Evolutionary conservation across 208 protist genomes (phyloP).

Genomic region (Acanthamoeba royreba): DNA sequence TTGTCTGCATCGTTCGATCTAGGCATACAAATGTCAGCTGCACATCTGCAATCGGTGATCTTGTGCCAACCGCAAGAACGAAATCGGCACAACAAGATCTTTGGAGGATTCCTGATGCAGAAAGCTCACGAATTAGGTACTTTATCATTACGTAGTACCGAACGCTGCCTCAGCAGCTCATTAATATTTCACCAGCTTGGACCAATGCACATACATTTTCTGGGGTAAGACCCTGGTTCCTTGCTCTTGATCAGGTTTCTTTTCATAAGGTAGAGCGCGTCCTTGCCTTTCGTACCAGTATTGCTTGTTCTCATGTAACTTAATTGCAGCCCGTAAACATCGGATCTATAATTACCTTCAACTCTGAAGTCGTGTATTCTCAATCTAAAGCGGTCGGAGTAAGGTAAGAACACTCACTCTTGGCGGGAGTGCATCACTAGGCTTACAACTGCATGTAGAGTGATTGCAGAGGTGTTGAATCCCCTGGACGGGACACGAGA

Average conservation of each 20-base stretch:
- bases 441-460: background rate
- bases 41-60: conserved; percentile 10
- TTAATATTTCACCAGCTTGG: background rate
- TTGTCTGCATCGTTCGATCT: no score
- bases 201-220: conserved; percentile 14
- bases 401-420: background rate
- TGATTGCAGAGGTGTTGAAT: conserved; percentile 55
- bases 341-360: conserved; percentile 47
- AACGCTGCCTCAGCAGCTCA: no score
- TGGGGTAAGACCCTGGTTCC: conserved; percentile 37
- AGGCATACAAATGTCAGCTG: background rate
- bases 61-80: conserved; percentile 44
- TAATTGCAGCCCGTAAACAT: conserved; percentile 39
- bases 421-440: background rate
- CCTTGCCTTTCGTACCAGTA: background rate
- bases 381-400: conserved; percentile 1
- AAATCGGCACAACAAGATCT: conserved; percentile 48
- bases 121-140: conserved; percentile 46
- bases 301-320: background rate
- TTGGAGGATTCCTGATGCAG: conserved; percentile 57
- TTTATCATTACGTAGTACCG: no score
- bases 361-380: conserved; percentile 43
- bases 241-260: conserved; percentile 49
- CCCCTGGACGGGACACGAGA: background rate
- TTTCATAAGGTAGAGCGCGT: conserved; percentile 49